Evolutionary conservation across 306 rosid species (phyloP).

Genomic region (Pueraria montana): DNA sequence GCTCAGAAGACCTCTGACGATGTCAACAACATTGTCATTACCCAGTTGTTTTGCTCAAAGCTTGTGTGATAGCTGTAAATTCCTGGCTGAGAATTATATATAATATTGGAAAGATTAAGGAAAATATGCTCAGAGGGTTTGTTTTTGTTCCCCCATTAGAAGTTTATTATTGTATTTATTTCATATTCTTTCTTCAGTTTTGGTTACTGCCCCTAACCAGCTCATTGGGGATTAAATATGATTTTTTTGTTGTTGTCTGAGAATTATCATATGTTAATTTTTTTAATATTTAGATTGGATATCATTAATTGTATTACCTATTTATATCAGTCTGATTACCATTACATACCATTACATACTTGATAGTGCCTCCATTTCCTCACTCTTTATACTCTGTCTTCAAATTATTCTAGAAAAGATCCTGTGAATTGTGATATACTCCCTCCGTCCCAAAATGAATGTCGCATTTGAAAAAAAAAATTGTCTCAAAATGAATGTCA

Average conservation of each 20-base stretch:
- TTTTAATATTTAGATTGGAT: constrained; percentile 14
- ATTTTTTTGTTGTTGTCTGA: constrained; percentile 4
- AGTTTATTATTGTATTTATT: constrained; percentile 27
- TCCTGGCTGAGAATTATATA: background rate
- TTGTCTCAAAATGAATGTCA: no score
- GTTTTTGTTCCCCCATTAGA: background rate
- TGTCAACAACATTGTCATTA: constrained; percentile 44
- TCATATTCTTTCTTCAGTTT: constrained; percentile 35
- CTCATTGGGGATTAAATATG: constrained; percentile 17
- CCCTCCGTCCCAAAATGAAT: no score
- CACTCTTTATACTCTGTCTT: background rate
- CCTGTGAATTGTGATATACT: background rate
- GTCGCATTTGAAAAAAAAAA: no score
- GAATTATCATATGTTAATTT: constrained; percentile 21
- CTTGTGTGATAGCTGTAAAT: constrained; percentile 36
- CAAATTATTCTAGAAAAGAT: background rate
- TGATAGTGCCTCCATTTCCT: background rate
- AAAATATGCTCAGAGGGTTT: constrained; percentile 24
- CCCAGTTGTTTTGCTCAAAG: constrained; percentile 55
- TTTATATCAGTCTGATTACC: constrained; percentile 8
- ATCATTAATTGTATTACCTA: constrained; percentile 18
- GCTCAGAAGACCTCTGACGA: constrained; percentile 52
- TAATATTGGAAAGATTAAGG: constrained; percentile 4
- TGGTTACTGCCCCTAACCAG: constrained; percentile 28
- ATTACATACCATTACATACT: background rate